Percentiles rank a stretch among this genome's conserved stretches.
Evolutionary conservation across 208 protist species (phyloP).

Genomic region (Novymonas esmeraldas): DNA sequence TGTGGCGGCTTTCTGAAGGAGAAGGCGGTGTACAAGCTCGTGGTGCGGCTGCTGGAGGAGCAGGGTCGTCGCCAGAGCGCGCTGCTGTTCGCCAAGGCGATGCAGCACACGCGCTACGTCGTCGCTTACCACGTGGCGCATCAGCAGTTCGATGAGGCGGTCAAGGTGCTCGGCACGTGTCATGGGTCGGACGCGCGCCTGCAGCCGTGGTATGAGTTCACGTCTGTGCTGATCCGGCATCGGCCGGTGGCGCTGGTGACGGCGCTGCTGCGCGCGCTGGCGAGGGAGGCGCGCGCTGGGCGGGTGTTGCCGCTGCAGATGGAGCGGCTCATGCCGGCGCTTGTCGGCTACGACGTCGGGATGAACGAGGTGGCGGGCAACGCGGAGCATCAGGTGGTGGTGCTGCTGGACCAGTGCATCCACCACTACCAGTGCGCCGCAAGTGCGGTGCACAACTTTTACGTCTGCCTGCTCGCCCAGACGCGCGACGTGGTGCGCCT

Average conservation of each 20-base stretch:
- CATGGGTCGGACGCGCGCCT: constrained; percentile 31
- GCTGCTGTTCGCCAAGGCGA: constrained; percentile 77
- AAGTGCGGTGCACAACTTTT: constrained; percentile 94
- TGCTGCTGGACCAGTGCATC: constrained; percentile 93
- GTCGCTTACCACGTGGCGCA: constrained; percentile 51
- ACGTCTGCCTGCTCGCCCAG: constrained; percentile 91
- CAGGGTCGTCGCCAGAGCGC: constrained; percentile 84
- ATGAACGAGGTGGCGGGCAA: constrained; percentile 61
- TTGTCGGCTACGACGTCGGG: constrained; percentile 84
- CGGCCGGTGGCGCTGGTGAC: constrained; percentile 82
- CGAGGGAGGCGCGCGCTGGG: constrained; percentile 43
- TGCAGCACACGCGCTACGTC: constrained; percentile 75
- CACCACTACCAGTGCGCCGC: constrained; percentile 80
- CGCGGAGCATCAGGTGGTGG: constrained; percentile 90
- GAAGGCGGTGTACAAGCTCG: constrained; percentile 42
- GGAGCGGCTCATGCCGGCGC: constrained; percentile 89
- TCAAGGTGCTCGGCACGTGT: constrained; percentile 49
- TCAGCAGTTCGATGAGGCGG: constrained; percentile 45
- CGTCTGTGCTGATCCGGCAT: constrained; percentile 87
- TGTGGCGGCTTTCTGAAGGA: constrained; percentile 38
- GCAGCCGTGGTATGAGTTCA: constrained; percentile 92
- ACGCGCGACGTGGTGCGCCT: constrained; percentile 67
- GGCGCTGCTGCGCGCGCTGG: constrained; percentile 55
- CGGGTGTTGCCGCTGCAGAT: constrained; percentile 68
- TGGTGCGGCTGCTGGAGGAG: constrained; percentile 75